Conservation (phyloP, 306 rosid species). For the Citrullus colocynthis region DNA sequence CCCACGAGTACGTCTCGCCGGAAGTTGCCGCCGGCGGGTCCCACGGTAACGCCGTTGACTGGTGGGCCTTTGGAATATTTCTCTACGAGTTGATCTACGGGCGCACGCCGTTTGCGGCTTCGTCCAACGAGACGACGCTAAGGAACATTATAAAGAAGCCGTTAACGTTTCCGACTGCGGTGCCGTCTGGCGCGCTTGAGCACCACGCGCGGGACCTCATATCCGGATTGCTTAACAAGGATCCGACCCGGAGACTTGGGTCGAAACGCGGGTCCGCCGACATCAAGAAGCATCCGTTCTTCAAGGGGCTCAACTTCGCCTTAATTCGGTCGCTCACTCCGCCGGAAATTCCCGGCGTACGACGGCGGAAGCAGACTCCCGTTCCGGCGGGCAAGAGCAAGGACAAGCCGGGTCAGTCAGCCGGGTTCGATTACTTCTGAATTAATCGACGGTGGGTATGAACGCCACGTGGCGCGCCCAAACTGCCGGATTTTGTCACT, state of each 20-base stretch:
- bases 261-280: constrained; percentile 95
- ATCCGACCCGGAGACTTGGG: constrained; percentile 64
- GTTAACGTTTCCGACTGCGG: constrained; percentile 36
- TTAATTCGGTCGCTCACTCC: constrained; percentile 58
- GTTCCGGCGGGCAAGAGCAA: constrained; percentile 14
- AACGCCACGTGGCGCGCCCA: constrained; percentile 30
- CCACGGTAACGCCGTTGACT: constrained; percentile 98
- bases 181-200: constrained; percentile 41
- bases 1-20: constrained; percentile 91
- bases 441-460: constrained; percentile 3
- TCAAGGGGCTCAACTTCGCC: constrained; percentile 54
- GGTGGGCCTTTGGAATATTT: constrained; percentile 96
- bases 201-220: constrained; percentile 66
- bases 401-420: constrained; percentile 8
- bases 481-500: constrained; percentile 28
- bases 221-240: constrained; percentile 40
- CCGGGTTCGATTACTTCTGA: constrained; percentile 36
- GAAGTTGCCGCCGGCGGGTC: constrained; percentile 89
- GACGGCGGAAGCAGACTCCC: constrained; percentile 33
- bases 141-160: constrained; percentile 55
- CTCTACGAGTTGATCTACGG: constrained; percentile 84
- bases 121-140: constrained; percentile 58
- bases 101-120: constrained; percentile 68
- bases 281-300: constrained; percentile 66
- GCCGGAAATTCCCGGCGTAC: constrained; percentile 43